phyloP scores from a whole-genome alignment of 1,139 yeast genomes.

The Pichia sp. region DNA sequence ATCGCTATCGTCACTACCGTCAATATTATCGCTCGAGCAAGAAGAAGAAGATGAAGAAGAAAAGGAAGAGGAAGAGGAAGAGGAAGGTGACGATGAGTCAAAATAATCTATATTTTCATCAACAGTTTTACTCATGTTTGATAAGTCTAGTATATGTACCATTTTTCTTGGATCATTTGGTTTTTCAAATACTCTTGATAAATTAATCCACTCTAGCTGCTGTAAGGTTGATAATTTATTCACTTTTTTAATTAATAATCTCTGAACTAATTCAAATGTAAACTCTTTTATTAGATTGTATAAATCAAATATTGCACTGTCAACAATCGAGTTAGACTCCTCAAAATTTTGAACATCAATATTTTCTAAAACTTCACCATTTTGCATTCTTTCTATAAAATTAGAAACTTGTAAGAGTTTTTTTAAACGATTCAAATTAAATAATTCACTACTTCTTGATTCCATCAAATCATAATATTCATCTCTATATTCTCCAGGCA shows the following conservation, averaged over 20 bases:
- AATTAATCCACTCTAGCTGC: conserved; percentile 4
- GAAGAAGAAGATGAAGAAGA: neutral
- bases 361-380: neutral
- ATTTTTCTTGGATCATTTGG: conserved; percentile 3
- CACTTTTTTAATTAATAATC: conserved; percentile 5
- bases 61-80: neutral
- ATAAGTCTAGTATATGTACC: conserved; percentile 3
- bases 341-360: neutral
- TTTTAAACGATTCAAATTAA: neutral
- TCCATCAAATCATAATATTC: neutral
- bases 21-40: neutral
- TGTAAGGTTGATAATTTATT: conserved; percentile 1
- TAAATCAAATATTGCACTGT: conserved; percentile 2
- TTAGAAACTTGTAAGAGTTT: neutral
- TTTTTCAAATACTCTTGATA: neutral
- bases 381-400: neutral
- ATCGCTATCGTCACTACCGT: conserved; percentile 11
- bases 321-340: neutral
- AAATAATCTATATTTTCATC: conserved; percentile 8
- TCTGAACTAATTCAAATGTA: conserved; percentile 1
- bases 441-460: neutral
- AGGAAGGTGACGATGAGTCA: neutral
- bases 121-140: neutral
- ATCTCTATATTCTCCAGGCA: conserved; percentile 4
- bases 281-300: conserved; percentile 1